Evolutionary conservation across 768 basidiomycete species (phyloP), one percentile per base, ranked within the genome.

Genomic region (Termitomyces sp.): DNA sequence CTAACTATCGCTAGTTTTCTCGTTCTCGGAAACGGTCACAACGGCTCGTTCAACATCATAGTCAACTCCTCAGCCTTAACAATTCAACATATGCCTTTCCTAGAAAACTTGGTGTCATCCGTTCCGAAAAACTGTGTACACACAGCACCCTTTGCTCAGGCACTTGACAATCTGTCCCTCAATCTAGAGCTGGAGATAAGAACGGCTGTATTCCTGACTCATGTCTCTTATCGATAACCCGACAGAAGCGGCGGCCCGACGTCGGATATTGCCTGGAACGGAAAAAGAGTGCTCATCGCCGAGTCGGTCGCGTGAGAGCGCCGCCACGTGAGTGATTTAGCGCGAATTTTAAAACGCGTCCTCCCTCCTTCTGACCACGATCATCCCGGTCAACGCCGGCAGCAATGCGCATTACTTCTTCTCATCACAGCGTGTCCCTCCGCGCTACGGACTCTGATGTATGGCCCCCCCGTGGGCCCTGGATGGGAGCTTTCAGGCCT

Each of bases 401-500:
- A 49, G 27, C 32, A 56, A 65, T 65, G 64, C 64, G 56, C 47
- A 53, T 35, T 21, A 58, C 58, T 48, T 58, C 50, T 45, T 65
- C 64, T 34, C 53, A 47, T 9, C 64, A 65, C 49, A 58, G 31
- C 14, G 47, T 58, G 23, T 54, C 55, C 12, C 49, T 65, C 19
- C 46, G 57, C 12, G 25, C 52, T 8, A 58, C 17, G 10, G 35
- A 53, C 19, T 38, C 54, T 25, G 48, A 60, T 38, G 35, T 65
- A 29, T 68, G 65, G 65, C 58, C 59, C 27, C 32, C 17, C 40
- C 56, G 45, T 27, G 42, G 29, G 29, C 29, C 56, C 12, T 44
- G 31, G 16, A 37, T 27, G 6, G 38, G 37, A 25, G 19, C 4
- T 21, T 69, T 67, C 45, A 63, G 67, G 46, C 70, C 69, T 17